Percentiles rank a stretch among this genome's conserved stretches.
These are phyloP conservation scores for Candida hispaniensis DNA, from an alignment of 805 yeast species.

Conservation along the genomic window DNA sequence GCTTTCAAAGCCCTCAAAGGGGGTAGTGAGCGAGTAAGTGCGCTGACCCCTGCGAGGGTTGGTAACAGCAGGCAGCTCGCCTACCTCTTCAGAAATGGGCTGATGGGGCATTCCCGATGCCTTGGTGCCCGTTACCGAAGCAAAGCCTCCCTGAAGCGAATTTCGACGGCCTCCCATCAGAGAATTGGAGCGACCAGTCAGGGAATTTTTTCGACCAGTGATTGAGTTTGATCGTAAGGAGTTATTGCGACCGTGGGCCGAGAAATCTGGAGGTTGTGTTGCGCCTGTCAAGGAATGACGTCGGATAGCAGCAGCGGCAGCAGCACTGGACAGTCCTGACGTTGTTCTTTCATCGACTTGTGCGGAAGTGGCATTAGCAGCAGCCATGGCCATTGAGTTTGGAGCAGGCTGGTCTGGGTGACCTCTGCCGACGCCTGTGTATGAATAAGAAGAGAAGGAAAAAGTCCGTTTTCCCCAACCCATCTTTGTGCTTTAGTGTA, in stretches of 20 bases:
- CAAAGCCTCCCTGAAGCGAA: constrained; percentile 16
- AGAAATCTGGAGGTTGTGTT: constrained; percentile 3
- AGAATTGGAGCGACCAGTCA: constrained; percentile 13
- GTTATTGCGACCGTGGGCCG: constrained; percentile 10
- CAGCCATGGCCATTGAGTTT: constrained; percentile 48
- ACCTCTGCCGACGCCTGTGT: constrained; percentile 27
- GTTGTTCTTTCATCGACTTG: constrained; percentile 18
- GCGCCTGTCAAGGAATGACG: constrained; percentile 22
- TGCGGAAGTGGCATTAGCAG: constrained; percentile 36
- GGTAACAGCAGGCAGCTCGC: constrained; percentile 6
- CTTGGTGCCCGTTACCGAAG: constrained; percentile 6
- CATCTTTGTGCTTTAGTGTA: too few relatives aligned
- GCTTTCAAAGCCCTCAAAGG: constrained; percentile 18
- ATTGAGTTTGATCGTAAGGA: constrained; percentile 2
- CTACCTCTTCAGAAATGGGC: constrained; percentile 11
- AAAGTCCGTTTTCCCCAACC: constrained; percentile 16
- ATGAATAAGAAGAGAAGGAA: constrained; percentile 19
- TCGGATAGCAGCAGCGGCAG: constrained; percentile 31
- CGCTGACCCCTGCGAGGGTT: constrained; percentile 17
- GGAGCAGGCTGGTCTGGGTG: constrained; percentile 22
- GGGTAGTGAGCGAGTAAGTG: constrained; percentile 22
- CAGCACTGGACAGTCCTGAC: constrained; percentile 24
- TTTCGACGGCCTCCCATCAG: constrained; percentile 11
- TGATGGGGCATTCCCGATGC: constrained; percentile 7
- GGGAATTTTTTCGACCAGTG: constrained; percentile 3